Base-by-base conservation (phyloP, 148 eudicot species). In the Rhododendron simsii region DNA sequence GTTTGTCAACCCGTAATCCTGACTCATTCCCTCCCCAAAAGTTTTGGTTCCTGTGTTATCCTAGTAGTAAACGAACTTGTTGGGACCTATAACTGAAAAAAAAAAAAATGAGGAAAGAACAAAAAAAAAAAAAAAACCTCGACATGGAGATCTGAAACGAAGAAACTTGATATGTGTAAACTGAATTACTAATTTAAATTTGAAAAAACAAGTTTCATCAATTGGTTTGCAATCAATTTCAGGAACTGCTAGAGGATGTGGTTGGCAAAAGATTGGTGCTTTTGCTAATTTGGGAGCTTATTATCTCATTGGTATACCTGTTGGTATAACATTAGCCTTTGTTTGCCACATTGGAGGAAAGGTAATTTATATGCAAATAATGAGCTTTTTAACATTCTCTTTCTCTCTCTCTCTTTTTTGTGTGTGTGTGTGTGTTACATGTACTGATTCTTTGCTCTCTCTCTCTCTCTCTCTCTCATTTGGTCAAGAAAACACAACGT, bases 171-270 rank as follows among this genome's bases (percentile, higher is more conserved):
- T 21, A 2, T 78, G 2, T 11, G 28, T 20, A 45, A 45, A 15
- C 6, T 77, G 48, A 75, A 44, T 16, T 1, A 37, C n/a, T 9
- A n/a, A 41, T 45, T 4, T 4, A 51, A 11, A 2, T 51, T 3
- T 53, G 18, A 57, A 57, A 57, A 57, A 57, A 57, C n/a, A 18
- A 57, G 23, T 57, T 18, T 5, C 65, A 57, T 57, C 23, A 59
- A 59, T 20, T 23, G 69, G 30, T 45, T 26, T 35, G 20, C 14
- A 65, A 26, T 69, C 33, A 33, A 7, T 73, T 59, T 33, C 81
- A 94, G 96, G 95, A 6, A 89, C 87, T 44, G 91, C 89, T 12
- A 92, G 95, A 92, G 96, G 96, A 44, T 90, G 97, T 87, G 97
- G 97, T 28, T 82, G 87, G 91, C 95, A 94, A 84, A 92, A 92